Evolutionary conservation across 2,329 filamentous ascomycete species (phyloP).

Genomic region (Neonectria hederae): DNA sequence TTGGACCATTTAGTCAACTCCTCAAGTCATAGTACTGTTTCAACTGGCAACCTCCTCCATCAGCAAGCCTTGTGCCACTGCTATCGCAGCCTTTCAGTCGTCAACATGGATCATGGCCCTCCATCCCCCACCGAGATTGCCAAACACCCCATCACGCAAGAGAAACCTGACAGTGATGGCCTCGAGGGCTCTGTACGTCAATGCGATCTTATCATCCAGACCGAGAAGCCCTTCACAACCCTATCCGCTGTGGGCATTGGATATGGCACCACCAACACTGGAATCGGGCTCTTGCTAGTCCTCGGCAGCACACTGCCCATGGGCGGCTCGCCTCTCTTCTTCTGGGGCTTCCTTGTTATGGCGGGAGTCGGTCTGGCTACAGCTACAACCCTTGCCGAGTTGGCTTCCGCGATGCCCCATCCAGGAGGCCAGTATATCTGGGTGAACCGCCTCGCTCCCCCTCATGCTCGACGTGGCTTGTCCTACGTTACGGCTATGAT

Average conservation of each 20-base stretch:
- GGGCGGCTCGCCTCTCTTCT: constrained; percentile 38
- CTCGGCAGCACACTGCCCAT: constrained; percentile 35
- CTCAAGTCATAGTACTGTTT: neutral
- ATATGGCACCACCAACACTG: constrained; percentile 41
- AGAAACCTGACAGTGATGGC: constrained; percentile 10
- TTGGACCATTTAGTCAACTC: neutral
- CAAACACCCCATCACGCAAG: neutral
- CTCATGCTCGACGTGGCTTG: constrained; percentile 23
- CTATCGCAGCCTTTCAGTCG: neutral
- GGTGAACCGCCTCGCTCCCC: constrained; percentile 37
- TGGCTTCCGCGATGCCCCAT: constrained; percentile 43
- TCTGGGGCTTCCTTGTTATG: constrained; percentile 42
- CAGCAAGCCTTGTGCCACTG: neutral
- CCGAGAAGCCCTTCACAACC: constrained; percentile 46
- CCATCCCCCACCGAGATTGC: neutral
- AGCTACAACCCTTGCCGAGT: constrained; percentile 41
- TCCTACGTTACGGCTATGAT: constrained; percentile 40
- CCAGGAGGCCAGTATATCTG: constrained; percentile 44
- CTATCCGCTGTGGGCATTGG: constrained; percentile 42
- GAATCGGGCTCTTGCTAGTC: constrained; percentile 35
- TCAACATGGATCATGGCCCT: neutral
- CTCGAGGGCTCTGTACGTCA: constrained; percentile 15
- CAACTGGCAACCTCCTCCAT: neutral
- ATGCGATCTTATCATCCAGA: constrained; percentile 34
- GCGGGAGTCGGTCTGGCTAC: constrained; percentile 37